Conservation (phyloP, 2,329 filamentous ascomycete species). For the Botryosphaeria dothidea region DNA sequence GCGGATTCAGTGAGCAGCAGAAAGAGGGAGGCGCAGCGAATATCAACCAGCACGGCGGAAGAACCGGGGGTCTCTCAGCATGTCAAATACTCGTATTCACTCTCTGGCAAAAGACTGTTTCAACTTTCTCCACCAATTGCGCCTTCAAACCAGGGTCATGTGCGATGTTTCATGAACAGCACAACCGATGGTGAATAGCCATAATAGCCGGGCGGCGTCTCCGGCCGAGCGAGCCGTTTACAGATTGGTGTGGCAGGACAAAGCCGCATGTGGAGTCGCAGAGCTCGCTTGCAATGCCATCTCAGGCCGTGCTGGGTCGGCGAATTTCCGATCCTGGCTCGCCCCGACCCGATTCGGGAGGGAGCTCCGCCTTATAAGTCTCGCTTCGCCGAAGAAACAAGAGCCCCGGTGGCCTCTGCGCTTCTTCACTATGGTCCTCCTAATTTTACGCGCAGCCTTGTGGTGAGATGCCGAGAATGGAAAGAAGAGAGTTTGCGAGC, state of each 20-base stretch:
- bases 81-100: not conserved
- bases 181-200: not conserved
- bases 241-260: not conserved
- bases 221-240: not conserved
- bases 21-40: not conserved
- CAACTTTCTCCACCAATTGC: conserved; percentile 15
- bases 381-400: no score
- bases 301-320: not conserved
- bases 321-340: not conserved
- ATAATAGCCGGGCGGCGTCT: conserved; percentile 1
- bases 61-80: not conserved
- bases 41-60: not conserved
- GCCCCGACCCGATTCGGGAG: not conserved
- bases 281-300: not conserved
- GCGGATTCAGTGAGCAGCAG: not conserved
- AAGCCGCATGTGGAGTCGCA: not conserved
- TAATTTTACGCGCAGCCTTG: no score
- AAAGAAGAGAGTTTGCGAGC: no score
- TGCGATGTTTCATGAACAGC: not conserved
- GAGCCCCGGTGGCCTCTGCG: no score
- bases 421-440: no score
- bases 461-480: no score
- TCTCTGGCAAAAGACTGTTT: not conserved
- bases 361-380: not conserved
- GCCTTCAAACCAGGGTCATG: not conserved